Conservation (phyloP, 352 stramenopile species). For the Phytophthora fragariaefolia region DNA sequence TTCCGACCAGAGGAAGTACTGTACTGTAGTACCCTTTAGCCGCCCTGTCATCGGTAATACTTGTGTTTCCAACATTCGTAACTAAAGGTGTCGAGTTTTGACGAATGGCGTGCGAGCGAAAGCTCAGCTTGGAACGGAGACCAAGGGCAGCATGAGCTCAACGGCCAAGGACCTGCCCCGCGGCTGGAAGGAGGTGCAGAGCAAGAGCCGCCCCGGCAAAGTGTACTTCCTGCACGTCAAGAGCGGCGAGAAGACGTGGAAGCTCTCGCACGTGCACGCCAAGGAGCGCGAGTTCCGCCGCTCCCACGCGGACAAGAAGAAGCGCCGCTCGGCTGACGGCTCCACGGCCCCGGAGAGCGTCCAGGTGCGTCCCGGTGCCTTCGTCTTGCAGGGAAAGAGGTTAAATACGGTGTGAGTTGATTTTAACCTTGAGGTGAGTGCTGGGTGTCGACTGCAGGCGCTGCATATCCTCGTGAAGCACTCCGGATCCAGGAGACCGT, state of each 20-base stretch:
- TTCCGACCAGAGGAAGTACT: no score
- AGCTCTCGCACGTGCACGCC: constrained; percentile 81
- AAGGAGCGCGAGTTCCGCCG: constrained; percentile 83
- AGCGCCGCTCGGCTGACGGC: constrained; percentile 26
- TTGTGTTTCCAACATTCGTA: no score
- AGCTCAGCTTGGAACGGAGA: not conserved
- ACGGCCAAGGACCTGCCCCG: constrained; percentile 73
- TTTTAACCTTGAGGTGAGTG: not conserved
- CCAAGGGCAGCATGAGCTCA: constrained; percentile 37
- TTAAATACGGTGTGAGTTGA: not conserved
- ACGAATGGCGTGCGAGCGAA: constrained; percentile 3
- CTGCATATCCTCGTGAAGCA: constrained; percentile 93
- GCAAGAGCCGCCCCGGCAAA: constrained; percentile 86
- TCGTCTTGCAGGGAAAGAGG: not conserved
- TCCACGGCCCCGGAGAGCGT: constrained; percentile 46
- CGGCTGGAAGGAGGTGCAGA: constrained; percentile 89
- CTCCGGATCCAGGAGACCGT: constrained; percentile 76
- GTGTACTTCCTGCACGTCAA: constrained; percentile 89
- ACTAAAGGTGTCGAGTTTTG: not conserved
- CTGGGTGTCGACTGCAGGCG: constrained; percentile 35
- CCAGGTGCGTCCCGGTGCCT: constrained; percentile 36
- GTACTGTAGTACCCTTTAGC: no score
- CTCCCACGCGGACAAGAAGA: constrained; percentile 45
- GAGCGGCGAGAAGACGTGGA: constrained; percentile 89
- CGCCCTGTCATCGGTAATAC: no score